Evolutionary conservation across 2,329 filamentous ascomycete species (phyloP), one percentile per base, ranked within the genome.

Genomic region (Herpotrichia juniperi): DNA sequence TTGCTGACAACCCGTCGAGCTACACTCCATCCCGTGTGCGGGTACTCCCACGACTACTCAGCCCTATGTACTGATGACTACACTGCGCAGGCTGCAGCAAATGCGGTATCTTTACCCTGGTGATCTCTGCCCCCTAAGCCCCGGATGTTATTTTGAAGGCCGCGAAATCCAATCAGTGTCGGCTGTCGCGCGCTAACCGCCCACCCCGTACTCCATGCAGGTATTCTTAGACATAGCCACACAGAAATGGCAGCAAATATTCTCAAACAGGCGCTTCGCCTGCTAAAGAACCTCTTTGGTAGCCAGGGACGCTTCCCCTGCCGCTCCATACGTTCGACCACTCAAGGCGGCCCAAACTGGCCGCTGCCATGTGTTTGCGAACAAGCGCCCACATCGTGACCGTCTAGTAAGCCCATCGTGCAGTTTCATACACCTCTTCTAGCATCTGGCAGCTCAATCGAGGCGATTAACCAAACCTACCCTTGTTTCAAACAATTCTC

Each of bases 391-490:
- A 62, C 57, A 54, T 51, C 50, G 58, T 59, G 65, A 58, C 61
- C 63, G 57, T 66, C 55, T 65, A 62, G 65, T 62, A 56, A 60
- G 63, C 59, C 56, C 56, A 51, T 61, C 47, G 56, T 54, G 56
- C 62, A 64, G 68, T 71, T 67, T 65, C 61, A 67, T 58, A 56
- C 56, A 51, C 58, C 58, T 56, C 53, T 64, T 66, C 54, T 50
- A 67, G 61, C 50, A 54, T 51, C 57, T 50, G 46, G 59, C 47
- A 61, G 58, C 64, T 65, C 57, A 54, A 64, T 67, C 63, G 63
- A n/a, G 70, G 71, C 72, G 72, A 72, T 69, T 74, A 72, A 61
- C 69, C 67, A 72, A 72, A 74, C 71, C 62, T 56, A 59, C 62
- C 63, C 58, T 60, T 60, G 71, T 74, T 74, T 74, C 71, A 73